phyloP scores from a whole-genome alignment of 257 asterid species.

The Primulina tabacum region DNA sequence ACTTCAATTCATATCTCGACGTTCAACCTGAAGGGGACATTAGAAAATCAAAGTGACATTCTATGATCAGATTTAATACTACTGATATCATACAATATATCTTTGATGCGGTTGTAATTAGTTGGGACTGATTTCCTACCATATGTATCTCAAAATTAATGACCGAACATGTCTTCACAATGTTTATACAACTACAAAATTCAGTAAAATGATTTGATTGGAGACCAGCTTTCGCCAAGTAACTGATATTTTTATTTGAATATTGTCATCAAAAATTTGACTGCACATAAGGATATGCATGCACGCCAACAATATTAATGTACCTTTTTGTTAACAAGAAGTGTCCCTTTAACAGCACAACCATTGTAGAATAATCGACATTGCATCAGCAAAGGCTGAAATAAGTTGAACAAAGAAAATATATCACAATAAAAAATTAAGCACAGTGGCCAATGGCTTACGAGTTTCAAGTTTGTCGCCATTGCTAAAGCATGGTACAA shows the following conservation, averaged over 20 bases:
- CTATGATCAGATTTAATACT: too few relatives aligned
- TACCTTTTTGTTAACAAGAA: slow-evolving; percentile 73
- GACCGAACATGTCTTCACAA: too few relatives aligned
- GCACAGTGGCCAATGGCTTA: neutral
- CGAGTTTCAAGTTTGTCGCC: neutral
- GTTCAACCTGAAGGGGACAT: too few relatives aligned
- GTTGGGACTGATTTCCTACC: too few relatives aligned
- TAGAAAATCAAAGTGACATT: too few relatives aligned
- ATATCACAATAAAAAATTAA: slow-evolving; percentile 12
- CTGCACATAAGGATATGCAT: neutral
- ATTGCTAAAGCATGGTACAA: neutral
- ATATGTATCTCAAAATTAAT: too few relatives aligned
- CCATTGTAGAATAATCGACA: slow-evolving; percentile 78
- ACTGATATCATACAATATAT: too few relatives aligned
- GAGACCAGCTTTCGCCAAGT: neutral
- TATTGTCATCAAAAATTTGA: slow-evolving; percentile 15
- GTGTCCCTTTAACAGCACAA: slow-evolving; percentile 83
- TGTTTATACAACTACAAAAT: too few relatives aligned
- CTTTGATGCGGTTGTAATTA: too few relatives aligned
- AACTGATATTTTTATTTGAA: neutral
- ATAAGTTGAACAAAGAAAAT: slow-evolving; percentile 20
- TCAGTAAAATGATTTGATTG: neutral
- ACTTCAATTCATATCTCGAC: too few relatives aligned
- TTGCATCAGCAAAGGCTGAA: slow-evolving; percentile 81
- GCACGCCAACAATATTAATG: neutral